Conservation (phyloP, 177 flowering plant genomes). For the Tripterygium wilfordii region DNA sequence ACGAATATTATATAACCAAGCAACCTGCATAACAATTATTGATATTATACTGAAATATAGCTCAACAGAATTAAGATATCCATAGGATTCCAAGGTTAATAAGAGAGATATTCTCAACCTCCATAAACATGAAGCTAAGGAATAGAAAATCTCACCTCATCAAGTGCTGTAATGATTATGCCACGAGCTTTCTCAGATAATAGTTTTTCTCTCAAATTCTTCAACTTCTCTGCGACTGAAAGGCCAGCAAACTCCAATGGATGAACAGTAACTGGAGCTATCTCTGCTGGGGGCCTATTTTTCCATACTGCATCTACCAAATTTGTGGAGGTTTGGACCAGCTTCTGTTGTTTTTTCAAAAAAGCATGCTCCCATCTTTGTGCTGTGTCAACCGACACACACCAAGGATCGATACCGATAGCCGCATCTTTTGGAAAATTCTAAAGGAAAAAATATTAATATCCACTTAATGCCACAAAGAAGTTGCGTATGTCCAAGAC, state of each 20-base stretch:
- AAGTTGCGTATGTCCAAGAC: too few relatives aligned
- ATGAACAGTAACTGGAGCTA: constrained; percentile 62
- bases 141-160: constrained; percentile 52
- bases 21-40: constrained; percentile 56
- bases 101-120: not conserved
- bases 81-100: too few relatives aligned
- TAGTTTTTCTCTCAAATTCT: constrained; percentile 65
- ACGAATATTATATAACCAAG: constrained; percentile 91
- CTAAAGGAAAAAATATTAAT: constrained; percentile 22
- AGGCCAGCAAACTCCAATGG: constrained; percentile 76
- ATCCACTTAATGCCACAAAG: not conserved
- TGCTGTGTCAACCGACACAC: constrained; percentile 82
- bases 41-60: not conserved
- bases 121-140: not conserved
- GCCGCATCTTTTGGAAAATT: constrained; percentile 67
- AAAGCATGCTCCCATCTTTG: constrained; percentile 81
- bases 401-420: constrained; percentile 88
- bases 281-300: constrained; percentile 53
- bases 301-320: constrained; percentile 93
- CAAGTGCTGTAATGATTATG: constrained; percentile 68
- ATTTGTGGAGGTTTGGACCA: constrained; percentile 63
- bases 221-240: constrained; percentile 68
- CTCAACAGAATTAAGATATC: too few relatives aligned
- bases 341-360: constrained; percentile 55
- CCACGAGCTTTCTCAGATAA: constrained; percentile 56